Evolutionary conservation across 805 yeast genomes (phyloP), one percentile per base, ranked within the genome.

Genomic region (Millerozyma acaciae): DNA sequence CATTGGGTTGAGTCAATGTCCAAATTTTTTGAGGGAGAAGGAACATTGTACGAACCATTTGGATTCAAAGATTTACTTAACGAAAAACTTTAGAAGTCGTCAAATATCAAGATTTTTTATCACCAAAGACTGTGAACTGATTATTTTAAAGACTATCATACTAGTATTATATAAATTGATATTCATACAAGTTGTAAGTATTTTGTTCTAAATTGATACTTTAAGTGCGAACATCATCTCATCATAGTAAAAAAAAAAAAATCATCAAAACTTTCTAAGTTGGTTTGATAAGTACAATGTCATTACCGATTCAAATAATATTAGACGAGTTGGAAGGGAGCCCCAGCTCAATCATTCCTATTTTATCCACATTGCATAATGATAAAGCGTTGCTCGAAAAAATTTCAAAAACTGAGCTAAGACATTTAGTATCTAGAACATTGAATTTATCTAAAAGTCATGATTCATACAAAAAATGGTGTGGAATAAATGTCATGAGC

Each of bases 1-100:
- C 98, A 93, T 60, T 93, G 99, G 99, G 98, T 93, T 42, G 99
- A 93, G 67, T 82, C 96, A 17, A 93, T 93, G 99, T 87, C 96
- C 42, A 93, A 93, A 68, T 94, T 83, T 65, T 93, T 89, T 52
- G 93, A 84, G 54, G 99, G 99, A 57, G 97, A 90, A 60, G 99
- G 99, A 40, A 70, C 78, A 45, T 78, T 89, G 5, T 93, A 85
- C 55, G 80, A 75, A 44, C 97, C 98, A n/a, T 93, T 87, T 55
- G 74, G 81, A 4, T 88, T 90, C 41, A 55, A 61, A 29, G 50
- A 49, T n/a, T 53, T 57, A 28, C 50, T 55, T 35, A 51, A 45
- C 28, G 53, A 50, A 33, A 41, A 47, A n/a, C 35, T 43, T 15
- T 45, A 43, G 31, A 14, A 7, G 26, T n/a, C 10, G 6, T 23